Base-by-base conservation (phyloP, 2,329 filamentous ascomycete species). In the Canariomyces notabilis region DNA sequence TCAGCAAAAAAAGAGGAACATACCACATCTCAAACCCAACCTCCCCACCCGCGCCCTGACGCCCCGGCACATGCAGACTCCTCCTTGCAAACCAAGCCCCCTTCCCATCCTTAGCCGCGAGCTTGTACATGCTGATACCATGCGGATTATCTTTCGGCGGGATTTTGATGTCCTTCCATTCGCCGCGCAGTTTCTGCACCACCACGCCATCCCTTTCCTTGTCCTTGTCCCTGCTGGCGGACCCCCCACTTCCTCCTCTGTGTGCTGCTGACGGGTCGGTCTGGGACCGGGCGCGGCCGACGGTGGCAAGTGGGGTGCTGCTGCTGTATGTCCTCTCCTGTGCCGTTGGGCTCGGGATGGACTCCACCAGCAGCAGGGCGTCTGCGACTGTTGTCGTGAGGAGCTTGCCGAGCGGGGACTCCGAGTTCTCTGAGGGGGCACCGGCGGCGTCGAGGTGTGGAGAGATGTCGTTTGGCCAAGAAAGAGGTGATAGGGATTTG, bases 31-130 rank as follows among this genome's bases (percentile, higher is more conserved):
- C 76, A 63, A 94, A 95, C 0, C 82, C 74, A 16, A 29, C 4
- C 3, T 29, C 94, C 64, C 0, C 84, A 87, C 57, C 33, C 18
- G 19, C 18, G 11, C 36, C 37, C 11, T 86, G n/a, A n/a, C n/a
- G n/a, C n/a, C n/a, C n/a, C 22, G 15, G 15, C 11, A 9, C 12
- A 59, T 96, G 89, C 16, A 95, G 74, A 61, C 89, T 95, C 39
- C 85, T 74, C 45, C 91, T 73, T 19, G 88, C 88, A 66, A 96
- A 97, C 91, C 91, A 97, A 6, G 86, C 76, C 2, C 90, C 91
- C 54, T 83, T 83, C 31, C 88, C 82, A 64, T 97, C 91, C 57
- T 87, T 84, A 2, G 84, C 80, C 0, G 75, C 70, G 49, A 93
- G 75, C 64, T 94, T 95, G 69, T 86, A 95, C 19, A 96, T 81